phyloP scores from a whole-genome alignment of 345 rosid genomes.

The Nasturtium officinale region DNA sequence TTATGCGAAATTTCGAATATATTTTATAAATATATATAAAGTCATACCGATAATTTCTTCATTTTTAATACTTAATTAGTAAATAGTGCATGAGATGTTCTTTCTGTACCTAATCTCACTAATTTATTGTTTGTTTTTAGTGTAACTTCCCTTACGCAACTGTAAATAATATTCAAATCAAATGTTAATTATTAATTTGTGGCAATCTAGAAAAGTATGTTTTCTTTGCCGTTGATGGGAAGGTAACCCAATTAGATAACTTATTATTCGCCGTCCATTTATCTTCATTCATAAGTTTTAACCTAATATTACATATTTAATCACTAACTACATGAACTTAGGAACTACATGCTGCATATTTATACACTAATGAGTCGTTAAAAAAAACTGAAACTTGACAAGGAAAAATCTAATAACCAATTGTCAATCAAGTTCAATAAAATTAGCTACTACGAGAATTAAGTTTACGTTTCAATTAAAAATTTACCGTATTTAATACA shows the following conservation, averaged over 20 bases:
- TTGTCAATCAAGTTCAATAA: not conserved
- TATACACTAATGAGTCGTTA: not conserved
- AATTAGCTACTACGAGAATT: not conserved
- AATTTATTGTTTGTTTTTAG: conserved; percentile 12
- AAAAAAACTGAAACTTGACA: not conserved
- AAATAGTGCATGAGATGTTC: conserved; percentile 23
- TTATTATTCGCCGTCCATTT: not conserved
- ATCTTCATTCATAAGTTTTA: conserved; percentile 17
- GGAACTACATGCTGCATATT: not conserved
- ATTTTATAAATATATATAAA: conserved; percentile 1
- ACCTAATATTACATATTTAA: conserved; percentile 9
- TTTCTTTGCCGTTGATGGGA: conserved; percentile 36
- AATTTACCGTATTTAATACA: not conserved
- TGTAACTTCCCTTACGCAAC: conserved; percentile 20
- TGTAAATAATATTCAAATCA: not conserved
- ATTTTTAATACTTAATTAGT: not conserved
- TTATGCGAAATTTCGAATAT: not conserved
- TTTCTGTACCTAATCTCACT: conserved; percentile 35
- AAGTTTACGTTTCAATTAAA: not conserved
- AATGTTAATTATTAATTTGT: not conserved
- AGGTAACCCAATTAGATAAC: conserved; percentile 28
- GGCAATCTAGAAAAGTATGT: not conserved
- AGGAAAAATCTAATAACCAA: not conserved
- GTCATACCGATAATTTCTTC: not conserved
- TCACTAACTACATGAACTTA: conserved; percentile 3